Conservation (phyloP, 1,139 yeast species). For the Yamadazyma jaroonii region DNA sequence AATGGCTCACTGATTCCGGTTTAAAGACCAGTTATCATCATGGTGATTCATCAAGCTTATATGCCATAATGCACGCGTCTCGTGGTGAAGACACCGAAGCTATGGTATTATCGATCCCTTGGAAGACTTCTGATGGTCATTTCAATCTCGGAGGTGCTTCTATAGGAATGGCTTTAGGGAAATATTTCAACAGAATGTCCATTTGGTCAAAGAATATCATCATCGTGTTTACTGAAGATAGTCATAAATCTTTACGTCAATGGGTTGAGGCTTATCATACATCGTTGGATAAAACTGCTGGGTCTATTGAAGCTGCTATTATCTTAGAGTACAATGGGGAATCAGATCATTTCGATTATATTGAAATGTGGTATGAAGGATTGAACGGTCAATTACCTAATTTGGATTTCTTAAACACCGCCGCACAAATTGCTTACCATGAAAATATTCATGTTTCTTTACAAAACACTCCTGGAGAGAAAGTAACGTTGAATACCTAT, state of each 20-base stretch:
- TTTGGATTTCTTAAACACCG: slow-evolving; percentile 82
- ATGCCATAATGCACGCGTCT: slow-evolving; percentile 88
- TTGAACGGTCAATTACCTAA: slow-evolving; percentile 95
- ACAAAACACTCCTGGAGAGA: slow-evolving; percentile 54
- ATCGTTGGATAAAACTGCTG: slow-evolving; percentile 84
- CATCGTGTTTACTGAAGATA: slow-evolving; percentile 76
- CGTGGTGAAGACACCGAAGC: slow-evolving; percentile 97
- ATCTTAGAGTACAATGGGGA: slow-evolving; percentile 75
- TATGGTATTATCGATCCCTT: slow-evolving; percentile 87
- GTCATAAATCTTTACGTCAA: slow-evolving; percentile 64
- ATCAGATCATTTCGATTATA: slow-evolving; percentile 65
- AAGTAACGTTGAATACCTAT: slow-evolving; percentile 46
- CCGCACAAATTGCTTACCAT: slow-evolving; percentile 64
- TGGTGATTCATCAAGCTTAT: slow-evolving; percentile 56
- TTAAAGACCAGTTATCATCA: slow-evolving; percentile 56
- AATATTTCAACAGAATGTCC: slow-evolving; percentile 81
- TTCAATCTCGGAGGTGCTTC: slow-evolving; percentile 80
- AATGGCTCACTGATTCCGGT: slow-evolving; percentile 73
- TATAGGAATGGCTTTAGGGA: slow-evolving; percentile 65
- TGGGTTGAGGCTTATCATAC: slow-evolving; percentile 98
- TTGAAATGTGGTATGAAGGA: slow-evolving; percentile 82
- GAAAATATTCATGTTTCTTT: slow-evolving; percentile 71
- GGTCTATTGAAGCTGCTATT: slow-evolving; percentile 89
- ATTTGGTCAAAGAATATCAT: slow-evolving; percentile 96
- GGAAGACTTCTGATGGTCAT: slow-evolving; percentile 60